Evolutionary conservation across 176 grass and related monocot genomes (phyloP), one percentile per base, ranked within the genome.

Genomic region (Zizania latifolia): DNA sequence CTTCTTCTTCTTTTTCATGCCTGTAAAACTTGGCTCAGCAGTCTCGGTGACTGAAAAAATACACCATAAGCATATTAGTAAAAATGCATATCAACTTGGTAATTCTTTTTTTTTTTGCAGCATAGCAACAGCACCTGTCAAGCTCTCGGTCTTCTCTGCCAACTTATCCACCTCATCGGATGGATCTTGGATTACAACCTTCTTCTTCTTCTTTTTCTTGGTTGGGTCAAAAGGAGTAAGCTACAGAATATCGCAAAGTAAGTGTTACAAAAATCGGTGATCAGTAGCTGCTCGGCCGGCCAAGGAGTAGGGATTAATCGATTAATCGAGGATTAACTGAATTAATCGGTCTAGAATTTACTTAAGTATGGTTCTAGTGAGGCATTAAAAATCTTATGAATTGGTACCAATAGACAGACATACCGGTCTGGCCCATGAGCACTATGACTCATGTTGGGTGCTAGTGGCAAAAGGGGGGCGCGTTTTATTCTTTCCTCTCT

Each of bases 171-270:
- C 62, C 30, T 92, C 91, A 54, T 99, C 96, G 12, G 76, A 71
- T 62, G 92, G 84, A 55, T 99, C 89, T 80, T 89, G 89, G 81
- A 99, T 88, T 27, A 88, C 79, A 14, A 92, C 87, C 77, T 99
- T 99, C 87, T 99, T 99, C 85, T 99, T 95, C 84, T 99, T 95
- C 92, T 99, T 99, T n/a, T 99, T 99, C 80, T 92, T 99, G 29
- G 86, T 81, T 1, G 96, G 96, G 61, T 94, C 96, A 77, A 99
- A 99, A 71, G 92, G 92, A 37, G 86, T 74, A 63, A 95, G 78
- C 96, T 99, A 67, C 43, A 78, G 37, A 79, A 68, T 29, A 70
- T 46, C 31, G 62, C 19, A n/a, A n/a, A n/a, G n/a, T n/a, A n/a
- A n/a, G n/a, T n/a, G n/a, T n/a, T n/a, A n/a, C n/a, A n/a, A n/a